phyloP scores from a whole-genome alignment of 2,329 filamentous ascomycete genomes.

The Westerdykella sp. region DNA sequence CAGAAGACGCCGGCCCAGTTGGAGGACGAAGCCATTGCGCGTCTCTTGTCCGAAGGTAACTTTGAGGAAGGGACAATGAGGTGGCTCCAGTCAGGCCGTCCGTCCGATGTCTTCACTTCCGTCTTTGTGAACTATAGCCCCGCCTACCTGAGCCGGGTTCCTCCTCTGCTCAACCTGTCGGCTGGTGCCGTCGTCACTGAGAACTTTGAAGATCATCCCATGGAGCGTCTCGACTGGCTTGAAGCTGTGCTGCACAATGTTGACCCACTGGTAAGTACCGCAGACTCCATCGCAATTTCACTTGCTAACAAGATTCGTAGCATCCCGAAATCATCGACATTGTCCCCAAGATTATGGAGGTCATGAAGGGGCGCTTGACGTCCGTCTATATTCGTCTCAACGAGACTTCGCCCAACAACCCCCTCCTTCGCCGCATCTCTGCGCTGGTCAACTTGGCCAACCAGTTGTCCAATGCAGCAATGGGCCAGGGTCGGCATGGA shows the following conservation, averaged over 20 bases:
- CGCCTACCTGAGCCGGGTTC: constrained; percentile 49
- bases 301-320: constrained; percentile 27
- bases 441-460: constrained; percentile 36
- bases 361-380: constrained; percentile 53
- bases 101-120: constrained; percentile 56
- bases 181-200: constrained; percentile 58
- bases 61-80: constrained; percentile 45
- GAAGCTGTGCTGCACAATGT: constrained; percentile 50
- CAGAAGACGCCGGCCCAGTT: constrained; percentile 46
- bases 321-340: constrained; percentile 52
- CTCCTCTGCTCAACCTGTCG: constrained; percentile 54
- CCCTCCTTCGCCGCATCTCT: constrained; percentile 48
- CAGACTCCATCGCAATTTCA: background rate
- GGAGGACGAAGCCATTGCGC: constrained; percentile 58
- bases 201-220: constrained; percentile 48
- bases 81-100: constrained; percentile 58
- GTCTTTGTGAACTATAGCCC: constrained; percentile 55
- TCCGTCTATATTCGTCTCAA: constrained; percentile 52
- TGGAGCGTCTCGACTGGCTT: constrained; percentile 55
- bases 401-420: constrained; percentile 47
- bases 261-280: constrained; percentile 45
- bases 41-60: constrained; percentile 53
- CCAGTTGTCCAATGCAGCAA: constrained; percentile 16
- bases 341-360: constrained; percentile 54
- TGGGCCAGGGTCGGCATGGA: background rate